These are phyloP conservation scores for Talaromyces pinophilus DNA, from an alignment of 2,329 filamentous ascomycete species.

Conservation along the genomic window DNA sequence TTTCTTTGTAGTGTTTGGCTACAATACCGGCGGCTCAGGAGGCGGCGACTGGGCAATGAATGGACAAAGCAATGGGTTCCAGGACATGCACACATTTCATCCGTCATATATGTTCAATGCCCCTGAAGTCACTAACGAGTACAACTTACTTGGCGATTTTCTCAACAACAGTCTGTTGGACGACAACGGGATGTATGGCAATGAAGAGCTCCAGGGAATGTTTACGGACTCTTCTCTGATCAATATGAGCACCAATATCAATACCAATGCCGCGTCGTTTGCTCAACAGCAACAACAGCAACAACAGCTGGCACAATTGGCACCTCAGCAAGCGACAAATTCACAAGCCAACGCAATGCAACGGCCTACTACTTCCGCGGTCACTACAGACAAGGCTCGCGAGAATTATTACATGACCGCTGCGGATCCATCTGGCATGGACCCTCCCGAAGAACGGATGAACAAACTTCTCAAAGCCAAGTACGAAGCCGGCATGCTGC, in stretches of 20 bases:
- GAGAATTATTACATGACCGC: slow-evolving; percentile 95
- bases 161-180: slow-evolving; percentile 88
- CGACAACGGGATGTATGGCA: slow-evolving; percentile 69
- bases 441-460: slow-evolving; percentile 91
- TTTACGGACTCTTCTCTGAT: slow-evolving; percentile 61
- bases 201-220: slow-evolving; percentile 64
- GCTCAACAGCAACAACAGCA: slow-evolving; percentile 37
- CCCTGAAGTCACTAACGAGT: slow-evolving; percentile 95
- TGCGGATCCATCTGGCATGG: slow-evolving; percentile 85
- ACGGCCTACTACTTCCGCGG: slow-evolving; percentile 61
- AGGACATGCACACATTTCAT: slow-evolving; percentile 93
- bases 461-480: slow-evolving; percentile 91
- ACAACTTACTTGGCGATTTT: slow-evolving; percentile 95
- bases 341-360: slow-evolving; percentile 57
- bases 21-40: slow-evolving; percentile 40
- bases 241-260: slow-evolving; percentile 44
- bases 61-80: slow-evolving; percentile 73
- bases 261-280: slow-evolving; percentile 36
- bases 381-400: slow-evolving; percentile 66
- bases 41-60: slow-evolving; percentile 77
- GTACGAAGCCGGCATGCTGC: slow-evolving; percentile 90
- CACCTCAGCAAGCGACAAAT: slow-evolving; percentile 28
- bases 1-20: slow-evolving; percentile 65
- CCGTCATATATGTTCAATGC: slow-evolving; percentile 92
- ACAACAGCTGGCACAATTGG: slow-evolving; percentile 39